phyloP scores from a whole-genome alignment of 345 rosid species.

The Populus nigra region DNA sequence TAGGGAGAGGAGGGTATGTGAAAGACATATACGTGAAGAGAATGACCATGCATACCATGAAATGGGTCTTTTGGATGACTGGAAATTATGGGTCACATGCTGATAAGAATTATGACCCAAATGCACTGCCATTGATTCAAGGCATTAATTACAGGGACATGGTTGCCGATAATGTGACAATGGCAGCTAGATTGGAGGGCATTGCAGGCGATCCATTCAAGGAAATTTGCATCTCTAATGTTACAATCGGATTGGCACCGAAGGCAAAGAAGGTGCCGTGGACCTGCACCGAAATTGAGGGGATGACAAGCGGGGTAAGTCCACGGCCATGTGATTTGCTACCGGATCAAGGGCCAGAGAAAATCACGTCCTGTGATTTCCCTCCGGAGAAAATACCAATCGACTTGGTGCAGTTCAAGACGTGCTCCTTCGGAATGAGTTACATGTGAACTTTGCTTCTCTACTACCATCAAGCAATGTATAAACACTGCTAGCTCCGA shows the following conservation, averaged over 20 bases:
- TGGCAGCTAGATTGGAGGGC: conserved; percentile 67
- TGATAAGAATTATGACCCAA: conserved; percentile 59
- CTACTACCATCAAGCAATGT: background rate
- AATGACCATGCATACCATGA: conserved; percentile 73
- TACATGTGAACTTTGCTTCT: conserved; percentile 18
- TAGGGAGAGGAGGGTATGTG: conserved; percentile 69
- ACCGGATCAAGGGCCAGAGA: conserved; percentile 45
- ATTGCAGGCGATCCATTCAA: conserved; percentile 58
- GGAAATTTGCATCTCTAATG: conserved; percentile 69
- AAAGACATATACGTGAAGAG: conserved; percentile 53
- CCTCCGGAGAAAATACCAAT: conserved; percentile 57
- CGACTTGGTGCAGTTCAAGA: conserved; percentile 56
- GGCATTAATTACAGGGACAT: conserved; percentile 65
- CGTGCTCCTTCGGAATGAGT: conserved; percentile 42
- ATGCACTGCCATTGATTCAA: conserved; percentile 59
- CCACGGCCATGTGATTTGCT: conserved; percentile 53
- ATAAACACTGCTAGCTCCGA: background rate
- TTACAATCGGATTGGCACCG: conserved; percentile 50
- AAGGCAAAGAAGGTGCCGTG: conserved; percentile 63
- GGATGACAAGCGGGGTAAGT: conserved; percentile 50
- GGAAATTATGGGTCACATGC: conserved; percentile 73
- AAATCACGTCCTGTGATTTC: conserved; percentile 50
- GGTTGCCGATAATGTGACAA: conserved; percentile 60
- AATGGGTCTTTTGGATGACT: conserved; percentile 75
- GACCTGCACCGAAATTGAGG: conserved; percentile 58